Percentiles rank a stretch among this genome's conserved stretches.
phyloP scores from a whole-genome alignment of 129 eudicot species.

The Arctium minus region DNA sequence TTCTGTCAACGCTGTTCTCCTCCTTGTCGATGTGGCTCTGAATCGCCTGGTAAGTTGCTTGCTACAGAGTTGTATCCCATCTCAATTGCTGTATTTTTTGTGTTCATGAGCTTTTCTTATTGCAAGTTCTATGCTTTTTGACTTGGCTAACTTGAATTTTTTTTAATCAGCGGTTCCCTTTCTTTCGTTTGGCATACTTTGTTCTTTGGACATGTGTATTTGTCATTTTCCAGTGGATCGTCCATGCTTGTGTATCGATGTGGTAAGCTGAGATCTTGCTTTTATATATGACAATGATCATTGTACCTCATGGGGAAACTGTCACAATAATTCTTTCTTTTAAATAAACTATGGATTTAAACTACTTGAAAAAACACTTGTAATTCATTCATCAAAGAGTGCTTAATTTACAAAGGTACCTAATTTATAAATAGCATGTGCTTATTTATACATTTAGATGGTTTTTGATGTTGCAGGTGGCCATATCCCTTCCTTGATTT shows the following conservation, averaged over 20 bases:
- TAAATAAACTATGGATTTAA: background rate
- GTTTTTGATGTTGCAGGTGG: conserved; percentile 68
- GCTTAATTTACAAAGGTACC: background rate
- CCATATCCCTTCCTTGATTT: conserved; percentile 90
- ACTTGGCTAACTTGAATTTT: conserved; percentile 13
- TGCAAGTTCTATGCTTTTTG: background rate
- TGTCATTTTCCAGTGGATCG: conserved; percentile 88
- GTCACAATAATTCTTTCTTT: background rate
- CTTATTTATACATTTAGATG: background rate
- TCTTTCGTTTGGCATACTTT: conserved; percentile 86
- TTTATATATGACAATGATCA: background rate
- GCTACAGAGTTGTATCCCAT: background rate
- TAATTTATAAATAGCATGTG: background rate
- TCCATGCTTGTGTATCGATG: conserved; percentile 70
- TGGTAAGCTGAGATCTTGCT: conserved; percentile 42
- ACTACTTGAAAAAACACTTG: background rate
- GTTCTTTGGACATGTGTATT: conserved; percentile 66
- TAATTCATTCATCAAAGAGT: background rate
- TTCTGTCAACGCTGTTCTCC: conserved; percentile 71
- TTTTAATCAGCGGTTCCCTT: conserved; percentile 73
- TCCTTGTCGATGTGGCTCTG: conserved; percentile 61
- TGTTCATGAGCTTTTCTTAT: background rate
- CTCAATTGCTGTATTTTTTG: background rate
- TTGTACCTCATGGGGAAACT: background rate
- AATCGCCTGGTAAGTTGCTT: conserved; percentile 60